Base-by-base conservation (phyloP, 805 yeast species). In the Candida dendrica region DNA sequence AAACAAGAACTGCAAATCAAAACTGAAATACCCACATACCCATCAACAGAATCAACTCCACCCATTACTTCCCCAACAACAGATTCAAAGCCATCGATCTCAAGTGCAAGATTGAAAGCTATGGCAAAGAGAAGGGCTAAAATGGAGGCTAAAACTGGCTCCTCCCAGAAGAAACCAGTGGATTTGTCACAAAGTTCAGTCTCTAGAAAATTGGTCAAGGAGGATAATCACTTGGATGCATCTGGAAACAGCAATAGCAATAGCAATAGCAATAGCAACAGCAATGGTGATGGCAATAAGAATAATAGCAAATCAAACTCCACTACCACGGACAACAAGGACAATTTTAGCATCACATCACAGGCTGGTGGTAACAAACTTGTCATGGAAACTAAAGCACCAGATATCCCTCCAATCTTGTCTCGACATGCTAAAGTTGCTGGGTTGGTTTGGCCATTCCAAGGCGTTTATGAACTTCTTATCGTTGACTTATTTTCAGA, bases 101-200 rank as follows among this genome's bases (percentile, higher is more conserved):
- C 69, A 34, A 81, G 84, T 39, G 90, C 95, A 0, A 77, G 97
- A 59, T 75, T 89, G 71, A 76, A 87, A 47, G 98, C 96, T 2
- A 79, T 91, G 86, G 96, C 96, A n/a, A 84, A 84, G 53, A 75
- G 98, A 55, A 81, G 83, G 56, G 93, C 95, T 4, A 87, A 84
- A 58, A 80, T 77, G 40, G 75, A 71, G 47, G 84, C 86, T 1
- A 79, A 75, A 50, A 61, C 73, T 9, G 65, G 67, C 8, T 62
- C 71, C 6, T 61, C 61, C 18, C 75, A 71, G 51, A 58, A 60
- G 4, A 57, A 62, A 35, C 75, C 84, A 0, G 78, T 84, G 1
- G 91, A 84, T 58, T 63, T 84, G 9, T 78, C 89, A 2, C 85
- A 81, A 56, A 77, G 85, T 51, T 78, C 88, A 0, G 71, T 84